A percentile compares a stretch with the other conserved stretches of the same genome.
phyloP scores from a whole-genome alignment of 2,329 filamentous ascomycete genomes.

The Botrytis squamosa region DNA sequence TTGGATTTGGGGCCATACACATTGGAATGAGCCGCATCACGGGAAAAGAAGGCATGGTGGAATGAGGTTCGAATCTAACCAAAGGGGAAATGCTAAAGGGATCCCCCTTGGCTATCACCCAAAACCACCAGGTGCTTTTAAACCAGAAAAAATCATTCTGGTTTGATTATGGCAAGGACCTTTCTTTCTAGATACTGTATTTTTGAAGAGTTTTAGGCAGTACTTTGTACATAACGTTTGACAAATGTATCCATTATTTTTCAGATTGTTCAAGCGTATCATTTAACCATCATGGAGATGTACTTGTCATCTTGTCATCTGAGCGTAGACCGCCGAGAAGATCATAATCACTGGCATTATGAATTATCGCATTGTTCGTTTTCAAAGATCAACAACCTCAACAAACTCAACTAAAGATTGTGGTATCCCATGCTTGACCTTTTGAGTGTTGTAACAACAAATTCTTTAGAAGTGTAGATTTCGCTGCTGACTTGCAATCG shows the following conservation, averaged over 20 bases:
- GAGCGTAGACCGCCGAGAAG: too few species aligned
- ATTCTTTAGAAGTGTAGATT: neutral
- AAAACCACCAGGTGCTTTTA: neutral
- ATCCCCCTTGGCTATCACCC: neutral
- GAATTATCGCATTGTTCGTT: neutral
- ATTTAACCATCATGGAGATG: neutral
- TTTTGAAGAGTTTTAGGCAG: neutral
- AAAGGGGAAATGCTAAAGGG: neutral
- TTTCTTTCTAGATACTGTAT: too few species aligned
- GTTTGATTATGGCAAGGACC: neutral
- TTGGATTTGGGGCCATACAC: slow-evolving; percentile 16
- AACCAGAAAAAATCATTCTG: neutral
- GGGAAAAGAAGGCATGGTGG: slow-evolving; percentile 1
- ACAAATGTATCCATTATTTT: neutral
- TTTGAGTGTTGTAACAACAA: neutral
- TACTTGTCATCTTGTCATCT: neutral
- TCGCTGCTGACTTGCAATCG: neutral
- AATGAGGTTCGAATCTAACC: slow-evolving; percentile 7
- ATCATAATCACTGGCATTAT: neutral
- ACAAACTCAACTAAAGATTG: neutral
- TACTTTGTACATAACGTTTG: neutral
- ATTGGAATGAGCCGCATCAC: slow-evolving; percentile 1
- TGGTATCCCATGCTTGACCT: neutral
- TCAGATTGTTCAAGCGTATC: neutral
- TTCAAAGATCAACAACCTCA: neutral